phyloP scores from a whole-genome alignment of 208 protist species.

The Novymonas esmeraldas region DNA sequence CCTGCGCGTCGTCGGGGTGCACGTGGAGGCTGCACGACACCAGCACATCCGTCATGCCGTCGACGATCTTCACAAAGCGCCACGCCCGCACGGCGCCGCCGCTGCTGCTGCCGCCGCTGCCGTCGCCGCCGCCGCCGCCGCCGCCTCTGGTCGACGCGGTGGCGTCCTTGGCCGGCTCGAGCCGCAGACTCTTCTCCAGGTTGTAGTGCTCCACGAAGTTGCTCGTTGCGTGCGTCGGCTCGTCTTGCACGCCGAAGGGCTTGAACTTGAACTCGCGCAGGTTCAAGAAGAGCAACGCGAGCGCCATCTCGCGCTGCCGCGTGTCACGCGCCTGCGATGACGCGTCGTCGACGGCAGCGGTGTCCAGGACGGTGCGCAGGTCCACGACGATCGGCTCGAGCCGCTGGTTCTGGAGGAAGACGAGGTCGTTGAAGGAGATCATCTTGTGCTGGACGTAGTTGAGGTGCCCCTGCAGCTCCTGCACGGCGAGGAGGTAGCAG shows the following conservation, averaged over 20 bases:
- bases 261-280: constrained; percentile 90
- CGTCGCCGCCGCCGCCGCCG: neutral
- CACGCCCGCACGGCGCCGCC: constrained; percentile 13
- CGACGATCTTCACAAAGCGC: constrained; percentile 87
- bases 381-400: constrained; percentile 60
- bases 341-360: neutral
- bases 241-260: constrained; percentile 71
- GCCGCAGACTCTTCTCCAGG: constrained; percentile 45
- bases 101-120: too few species aligned
- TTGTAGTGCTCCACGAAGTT: constrained; percentile 90
- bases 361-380: constrained; percentile 21
- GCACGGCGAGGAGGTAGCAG: constrained; percentile 84
- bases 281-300: constrained; percentile 68
- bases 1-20: constrained; percentile 15
- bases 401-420: constrained; percentile 81
- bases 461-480: constrained; percentile 87
- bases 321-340: neutral
- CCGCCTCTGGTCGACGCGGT: neutral
- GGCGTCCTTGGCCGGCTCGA: constrained; percentile 15
- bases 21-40: constrained; percentile 78
- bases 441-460: constrained; percentile 88
- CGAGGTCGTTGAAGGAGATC: constrained; percentile 83
- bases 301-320: constrained; percentile 40
- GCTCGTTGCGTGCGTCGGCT: constrained; percentile 53
- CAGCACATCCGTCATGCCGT: constrained; percentile 81